Evolutionary conservation across 495 filamentous ascomycete genomes (phyloP).

Genomic region (Aspergillus ellipticus): DNA sequence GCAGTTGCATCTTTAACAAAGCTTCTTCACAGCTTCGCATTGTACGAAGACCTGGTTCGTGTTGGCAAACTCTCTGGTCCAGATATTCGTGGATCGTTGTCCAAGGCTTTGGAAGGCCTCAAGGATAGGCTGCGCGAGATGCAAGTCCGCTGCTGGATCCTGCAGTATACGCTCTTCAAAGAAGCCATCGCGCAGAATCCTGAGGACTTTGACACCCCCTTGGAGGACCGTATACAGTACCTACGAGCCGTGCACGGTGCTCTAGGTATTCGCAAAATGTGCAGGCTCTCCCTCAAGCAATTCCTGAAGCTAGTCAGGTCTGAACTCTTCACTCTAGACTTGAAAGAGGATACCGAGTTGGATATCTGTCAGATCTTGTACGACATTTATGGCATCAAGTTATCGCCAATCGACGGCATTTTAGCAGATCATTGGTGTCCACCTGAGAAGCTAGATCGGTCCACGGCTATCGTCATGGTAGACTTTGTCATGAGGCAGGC

Average conservation of each 20-base stretch:
- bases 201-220: constrained; percentile 55
- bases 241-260: constrained; percentile 77
- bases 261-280: constrained; percentile 80
- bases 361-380: constrained; percentile 85
- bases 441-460: constrained; percentile 68
- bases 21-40: constrained; percentile 70
- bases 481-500: constrained; percentile 78
- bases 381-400: constrained; percentile 80
- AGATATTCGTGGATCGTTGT: constrained; percentile 38
- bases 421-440: constrained; percentile 73
- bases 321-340: constrained; percentile 63
- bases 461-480: constrained; percentile 72
- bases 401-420: constrained; percentile 62
- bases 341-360: constrained; percentile 65
- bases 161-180: constrained; percentile 71
- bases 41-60: constrained; percentile 78
- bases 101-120: constrained; percentile 50
- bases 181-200: constrained; percentile 67
- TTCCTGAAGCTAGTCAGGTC: constrained; percentile 87
- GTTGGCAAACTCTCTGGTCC: constrained; percentile 58
- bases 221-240: constrained; percentile 69
- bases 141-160: constrained; percentile 82
- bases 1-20: constrained; percentile 63
- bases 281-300: constrained; percentile 76
- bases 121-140: constrained; percentile 78